Evolutionary conservation across 306 rosid genomes (phyloP), one percentile per base, ranked within the genome.

Genomic region (Corylus avellana): DNA sequence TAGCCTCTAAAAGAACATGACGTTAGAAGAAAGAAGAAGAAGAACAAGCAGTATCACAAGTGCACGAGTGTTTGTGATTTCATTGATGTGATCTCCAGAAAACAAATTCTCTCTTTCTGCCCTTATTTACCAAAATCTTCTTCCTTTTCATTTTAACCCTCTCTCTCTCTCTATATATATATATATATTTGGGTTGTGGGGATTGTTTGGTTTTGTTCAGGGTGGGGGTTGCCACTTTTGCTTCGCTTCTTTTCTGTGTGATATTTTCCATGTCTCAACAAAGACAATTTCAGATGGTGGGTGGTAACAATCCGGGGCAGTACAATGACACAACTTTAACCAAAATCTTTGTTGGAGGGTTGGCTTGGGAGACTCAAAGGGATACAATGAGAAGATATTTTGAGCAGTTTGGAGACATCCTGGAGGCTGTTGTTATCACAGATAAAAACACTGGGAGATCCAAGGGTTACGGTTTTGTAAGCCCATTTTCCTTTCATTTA

Each of bases 391-490:
- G 87, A 39, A 91, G 90, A 85, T 94, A 92, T 75, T 94, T 92
- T 84, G 98, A 94, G 51, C 97, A 91, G 85, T 94, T 94, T 84
- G 98, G 98, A 25, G 97, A 94, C 85, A 94, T 94, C 87, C 77
- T 92, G 51, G 98, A 94, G 73, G 98, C 97, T 89, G 98, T 92
- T 85, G 97, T 94, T 42, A 94, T 94, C 75, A 89, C 97, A 16
- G 97, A 94, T 78, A 94, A 94, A 75, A 84, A 90, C 87, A 90
- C 92, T 51, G 98, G 98, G 72, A 92, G 98, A 90, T 94, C 97
- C 90, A 94, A 94, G 84, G 98, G 98, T 42, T 94, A 94, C 68
- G 98, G 98, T 80, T 94, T 94, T 90, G 98, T 94, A 94, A 86
- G 93, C 70, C n/a, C 73, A 56, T 70, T 85, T 78, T 17, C 27